Evolutionary conservation across 371 early-diverging fungal genomes (phyloP), one percentile per base, ranked within the genome.

Genomic region (Mortierella sp.): DNA sequence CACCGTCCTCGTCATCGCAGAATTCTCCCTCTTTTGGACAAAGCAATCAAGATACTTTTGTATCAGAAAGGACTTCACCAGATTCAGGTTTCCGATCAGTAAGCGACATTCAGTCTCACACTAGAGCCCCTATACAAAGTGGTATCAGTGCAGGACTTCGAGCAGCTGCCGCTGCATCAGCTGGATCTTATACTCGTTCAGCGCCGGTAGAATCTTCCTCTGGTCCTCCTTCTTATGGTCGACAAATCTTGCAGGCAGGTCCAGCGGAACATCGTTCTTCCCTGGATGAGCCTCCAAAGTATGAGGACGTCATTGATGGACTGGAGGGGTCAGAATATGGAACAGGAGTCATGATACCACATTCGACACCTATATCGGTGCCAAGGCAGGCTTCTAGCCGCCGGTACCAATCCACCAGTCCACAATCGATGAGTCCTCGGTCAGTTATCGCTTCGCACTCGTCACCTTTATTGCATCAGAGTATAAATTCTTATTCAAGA

Each of bases 131-230:
- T 8, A 42, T 47, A 23, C 66, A 63, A 47, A 79, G 80, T 70
- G 80, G 80, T 3, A 73, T 79, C 64, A 74, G 80, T 43, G 74
- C 70, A n/a, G 80, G 68, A 17, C 73, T 79, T 13, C 53, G 64
- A 31, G 75, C 80, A 7, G 80, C 68, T 0, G 80, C 80, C 9
- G 73, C 68, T 2, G 72, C 72, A 2, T 31, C 75, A 2, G 65
- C 53, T 12, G 40, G 45, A 22, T 31, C 47, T 54, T 13, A 23
- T 12, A 31, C 51, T 40, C 9, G 40, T 6, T 19, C 35, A 29
- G 29, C 12, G 26, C 32, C 32, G 4, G 9, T 19, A 5, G 26
- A 3, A 23, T 45, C 63, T 0, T 34, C 32, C 13, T 69, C 75
- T 4, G 61, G 61, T 2, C 76, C 76, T 34, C 76, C 76, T 5